phyloP scores from a whole-genome alignment of 176 grass and related monocot genomes.

The Bonia amplexicaulis region DNA sequence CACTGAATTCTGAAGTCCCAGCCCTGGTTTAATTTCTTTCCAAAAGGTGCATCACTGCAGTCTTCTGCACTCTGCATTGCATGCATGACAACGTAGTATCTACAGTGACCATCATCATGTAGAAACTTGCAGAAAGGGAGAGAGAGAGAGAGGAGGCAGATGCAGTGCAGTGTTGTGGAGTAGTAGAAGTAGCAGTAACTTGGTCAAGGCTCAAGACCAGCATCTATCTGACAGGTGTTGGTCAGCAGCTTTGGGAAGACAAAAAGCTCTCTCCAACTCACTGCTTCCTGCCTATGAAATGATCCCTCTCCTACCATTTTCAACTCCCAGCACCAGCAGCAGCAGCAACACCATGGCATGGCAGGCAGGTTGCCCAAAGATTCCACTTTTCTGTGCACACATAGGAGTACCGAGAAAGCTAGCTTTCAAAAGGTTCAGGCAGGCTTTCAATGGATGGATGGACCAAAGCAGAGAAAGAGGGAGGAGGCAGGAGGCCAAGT shows the following conservation, averaged over 20 bases:
- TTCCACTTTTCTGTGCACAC: conserved; percentile 12
- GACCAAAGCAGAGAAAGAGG: not conserved
- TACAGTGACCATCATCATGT: not conserved
- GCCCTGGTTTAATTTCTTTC: not conserved
- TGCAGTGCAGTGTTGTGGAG: no score
- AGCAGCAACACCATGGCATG: not conserved
- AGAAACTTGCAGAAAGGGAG: no score
- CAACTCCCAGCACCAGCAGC: not conserved
- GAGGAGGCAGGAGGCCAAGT: conserved; percentile 1
- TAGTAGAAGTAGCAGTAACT: not conserved
- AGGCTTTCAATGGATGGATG: not conserved
- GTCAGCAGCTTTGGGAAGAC: conserved; percentile 16
- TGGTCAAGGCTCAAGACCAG: conserved; percentile 18
- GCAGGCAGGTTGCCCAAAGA: not conserved
- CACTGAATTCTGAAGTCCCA: not conserved
- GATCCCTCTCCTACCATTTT: not conserved
- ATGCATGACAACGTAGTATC: not conserved
- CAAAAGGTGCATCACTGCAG: not conserved
- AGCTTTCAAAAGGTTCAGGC: not conserved
- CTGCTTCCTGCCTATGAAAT: not conserved
- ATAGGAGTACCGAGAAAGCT: not conserved
- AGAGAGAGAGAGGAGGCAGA: no score
- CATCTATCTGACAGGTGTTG: not conserved
- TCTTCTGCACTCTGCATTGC: not conserved
- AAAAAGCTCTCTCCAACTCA: not conserved